A percentile compares a stretch with the other conserved stretches of the same genome.
Conservation (phyloP, 345 rosid species). For the Physaria fendleri region DNA sequence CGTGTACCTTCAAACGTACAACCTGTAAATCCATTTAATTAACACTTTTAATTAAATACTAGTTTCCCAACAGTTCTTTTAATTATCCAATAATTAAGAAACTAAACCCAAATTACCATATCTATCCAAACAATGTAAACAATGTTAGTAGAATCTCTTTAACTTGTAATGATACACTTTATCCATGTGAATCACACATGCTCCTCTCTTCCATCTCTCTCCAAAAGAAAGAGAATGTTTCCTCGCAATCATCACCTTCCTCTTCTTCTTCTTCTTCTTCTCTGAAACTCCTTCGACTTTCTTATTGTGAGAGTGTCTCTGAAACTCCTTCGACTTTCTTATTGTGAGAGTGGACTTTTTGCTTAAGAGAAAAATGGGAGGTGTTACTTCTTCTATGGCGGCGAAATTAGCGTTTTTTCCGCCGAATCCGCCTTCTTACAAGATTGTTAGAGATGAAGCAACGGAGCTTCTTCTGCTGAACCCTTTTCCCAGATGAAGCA, state of each 20-base stretch:
- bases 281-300: slow-evolving; percentile 22
- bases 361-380: slow-evolving; percentile 85
- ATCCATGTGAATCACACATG: too few relatives aligned
- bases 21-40: slow-evolving; percentile 20
- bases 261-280: slow-evolving; percentile 26
- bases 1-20: slow-evolving; percentile 27
- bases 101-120: too few relatives aligned
- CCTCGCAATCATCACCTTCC: slow-evolving; percentile 15
- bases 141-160: too few relatives aligned
- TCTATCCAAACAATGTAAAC: too few relatives aligned
- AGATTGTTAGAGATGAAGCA: slow-evolving; percentile 44
- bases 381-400: slow-evolving; percentile 95
- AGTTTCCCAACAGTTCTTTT: neutral
- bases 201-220: too few relatives aligned
- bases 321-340: slow-evolving; percentile 17
- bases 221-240: slow-evolving; percentile 25
- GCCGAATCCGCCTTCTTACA: slow-evolving; percentile 94
- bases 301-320: neutral
- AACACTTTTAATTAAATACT: neutral
- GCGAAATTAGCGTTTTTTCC: slow-evolving; percentile 93
- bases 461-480: slow-evolving; percentile 60
- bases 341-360: too few relatives aligned
- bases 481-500: slow-evolving; percentile 51
- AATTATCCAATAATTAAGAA: too few relatives aligned
- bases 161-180: too few relatives aligned